Evolutionary conservation across 2,329 filamentous ascomycete species (phyloP), one percentile per base, ranked within the genome.

Genomic region (Lasiodiplodia theobromae): DNA sequence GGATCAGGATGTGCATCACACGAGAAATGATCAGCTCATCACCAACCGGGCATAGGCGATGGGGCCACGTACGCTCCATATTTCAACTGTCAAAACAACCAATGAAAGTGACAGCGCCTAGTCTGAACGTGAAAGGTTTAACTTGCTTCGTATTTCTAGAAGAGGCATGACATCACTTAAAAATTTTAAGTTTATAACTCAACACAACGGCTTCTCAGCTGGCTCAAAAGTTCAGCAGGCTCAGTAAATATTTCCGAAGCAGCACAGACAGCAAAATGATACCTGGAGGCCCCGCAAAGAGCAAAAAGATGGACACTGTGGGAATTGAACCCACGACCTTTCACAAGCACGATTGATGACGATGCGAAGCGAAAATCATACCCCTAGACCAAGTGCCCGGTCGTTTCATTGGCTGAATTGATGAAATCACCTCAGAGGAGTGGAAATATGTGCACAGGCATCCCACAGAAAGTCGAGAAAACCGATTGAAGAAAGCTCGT

Each of bases 271-370:
- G 44, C 44, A 47, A 47, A 47, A 47, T 7, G 11, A 18, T 8
- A 12, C 44, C 8, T 10, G 8, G 31, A 34, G 31, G 10, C 4
- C 2, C 2, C 5, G 18, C 44, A 21, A 47, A 47, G 44, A 47
- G n/a, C 25, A 66, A 72, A 70, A 70, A 68, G 40, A 47, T 75
- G 77, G 77, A 80, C 74, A 69, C 70, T 72, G 73, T 73, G 77
- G 77, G 78, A 80, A 77, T 80, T 77, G 78, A 80, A 80, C 78
- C 78, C 78, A 73, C 72, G 78, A 80, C 78, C 78, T 78, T 78
- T 77, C 78, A 74, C 76, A 80, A 54, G n/a, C 21, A 64, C 52
- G 4, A 65, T 69, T 51, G 31, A 40, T 23, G 38, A 47, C 67
- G 25, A 72, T 79, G 77, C 78, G 77, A 79, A 79, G 75, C 72